Base-by-base conservation (phyloP, 306 rosid species). In the Trichosanthes cucumerina region DNA sequence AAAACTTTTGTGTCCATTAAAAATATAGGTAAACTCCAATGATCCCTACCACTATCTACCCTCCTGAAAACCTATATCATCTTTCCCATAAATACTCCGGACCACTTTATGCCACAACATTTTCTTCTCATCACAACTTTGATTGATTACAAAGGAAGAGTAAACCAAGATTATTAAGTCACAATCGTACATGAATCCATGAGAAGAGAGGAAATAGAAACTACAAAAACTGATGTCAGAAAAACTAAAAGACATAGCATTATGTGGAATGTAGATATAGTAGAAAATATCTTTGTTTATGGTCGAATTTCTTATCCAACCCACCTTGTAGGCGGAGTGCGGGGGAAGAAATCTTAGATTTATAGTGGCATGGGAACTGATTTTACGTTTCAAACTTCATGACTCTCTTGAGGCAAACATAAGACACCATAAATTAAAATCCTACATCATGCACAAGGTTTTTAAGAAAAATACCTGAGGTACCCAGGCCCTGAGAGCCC, bases 401-500 rank as follows among this genome's bases (percentile, higher is more conserved):
- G 59, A 31, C 75, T 19, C 57, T 47, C 50, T 71, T 24, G 6
- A 49, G 24, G 41, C 21, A 72, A 49, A 72, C 60, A 15, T 26
- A 71, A 71, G 56, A 31, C 38, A 7, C 39, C 23, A 46, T 12
- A 72, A 47, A 49, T 26, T 28, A 4, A 43, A 71, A 47, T 72
- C 12, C 23, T 26, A 14, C 77, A 72, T 72, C 43, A 72, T 47
- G 41, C 36, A 73, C 43, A 28, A 15, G 60, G 80, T 69, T 70
- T 70, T 56, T 52, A 70, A 73, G 82, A 50, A 85, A 86, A 77
- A 77, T 62, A 95, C 99, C 93, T 95, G 93, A 49, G 99, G 99
- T 82, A 89, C 89, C 99, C 97, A 95, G 12, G 83, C 97, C 82
- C 96, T 88, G 58, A 91, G 85, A 81, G 73, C 87, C 63, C 85